Evolutionary conservation across 2,329 filamentous ascomycete species (phyloP).

Genomic region (Sordariomycetes sp.): DNA sequence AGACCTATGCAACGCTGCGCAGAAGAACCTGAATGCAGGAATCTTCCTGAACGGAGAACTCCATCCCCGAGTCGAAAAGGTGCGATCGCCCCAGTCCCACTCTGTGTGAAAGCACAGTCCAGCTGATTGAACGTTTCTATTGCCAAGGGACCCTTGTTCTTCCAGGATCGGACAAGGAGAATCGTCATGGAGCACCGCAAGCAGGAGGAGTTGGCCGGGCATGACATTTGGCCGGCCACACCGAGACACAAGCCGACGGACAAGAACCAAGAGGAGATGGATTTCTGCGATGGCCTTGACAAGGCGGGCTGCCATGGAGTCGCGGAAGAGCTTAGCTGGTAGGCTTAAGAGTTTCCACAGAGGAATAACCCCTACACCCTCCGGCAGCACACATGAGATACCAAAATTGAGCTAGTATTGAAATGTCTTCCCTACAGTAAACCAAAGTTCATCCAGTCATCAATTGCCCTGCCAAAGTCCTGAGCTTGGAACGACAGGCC

Average conservation of each 20-base stretch:
- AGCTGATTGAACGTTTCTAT: not conserved
- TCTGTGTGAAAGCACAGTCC: slow-evolving; percentile 28
- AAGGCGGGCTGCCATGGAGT: slow-evolving; percentile 5
- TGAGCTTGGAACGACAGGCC: slow-evolving; percentile 20
- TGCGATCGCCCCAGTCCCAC: not conserved
- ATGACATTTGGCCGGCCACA: slow-evolving; percentile 18
- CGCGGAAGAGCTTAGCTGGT: slow-evolving; percentile 11
- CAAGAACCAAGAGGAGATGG: slow-evolving; percentile 16
- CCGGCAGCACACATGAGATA: not conserved
- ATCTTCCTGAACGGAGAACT: slow-evolving; percentile 40
- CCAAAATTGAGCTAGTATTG: not conserved
- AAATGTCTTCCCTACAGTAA: not conserved
- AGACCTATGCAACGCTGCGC: slow-evolving; percentile 33
- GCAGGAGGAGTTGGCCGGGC: slow-evolving; percentile 12
- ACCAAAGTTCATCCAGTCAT: slow-evolving; percentile 19
- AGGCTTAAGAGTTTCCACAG: not conserved
- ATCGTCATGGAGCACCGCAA: slow-evolving; percentile 16
- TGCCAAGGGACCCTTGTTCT: slow-evolving; percentile 34
- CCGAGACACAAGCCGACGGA: slow-evolving; percentile 12
- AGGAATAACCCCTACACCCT: not conserved
- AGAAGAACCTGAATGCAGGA: slow-evolving; percentile 37
- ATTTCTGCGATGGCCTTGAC: slow-evolving; percentile 16
- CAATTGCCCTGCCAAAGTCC: slow-evolving; percentile 22
- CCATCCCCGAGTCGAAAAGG: slow-evolving; percentile 39
- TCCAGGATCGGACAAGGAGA: slow-evolving; percentile 16